These are phyloP conservation scores for Saccharomycopsis hybrid DNA, from an alignment of 1,139 yeast genomes.

Conservation along the genomic window DNA sequence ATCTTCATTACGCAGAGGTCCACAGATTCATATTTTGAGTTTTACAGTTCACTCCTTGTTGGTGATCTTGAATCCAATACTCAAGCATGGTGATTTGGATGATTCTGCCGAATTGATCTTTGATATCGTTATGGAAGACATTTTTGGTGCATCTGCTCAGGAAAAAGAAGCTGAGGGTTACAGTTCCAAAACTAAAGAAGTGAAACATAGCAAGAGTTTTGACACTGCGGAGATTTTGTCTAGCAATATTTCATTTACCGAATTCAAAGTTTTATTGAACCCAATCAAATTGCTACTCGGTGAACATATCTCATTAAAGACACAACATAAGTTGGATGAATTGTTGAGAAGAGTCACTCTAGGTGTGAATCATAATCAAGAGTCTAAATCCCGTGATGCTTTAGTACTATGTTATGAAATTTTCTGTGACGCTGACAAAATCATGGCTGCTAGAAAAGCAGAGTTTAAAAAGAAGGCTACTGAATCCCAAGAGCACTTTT, in stretches of 20 bases:
- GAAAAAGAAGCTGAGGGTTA: conserved; percentile 96
- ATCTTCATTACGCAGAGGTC: conserved; percentile 77
- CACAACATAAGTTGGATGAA: conserved; percentile 75
- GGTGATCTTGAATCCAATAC: conserved; percentile 40
- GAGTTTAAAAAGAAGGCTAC: conserved; percentile 27
- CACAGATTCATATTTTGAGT: conserved; percentile 90
- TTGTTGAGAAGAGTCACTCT: conserved; percentile 65
- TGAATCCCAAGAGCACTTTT: conserved; percentile 52
- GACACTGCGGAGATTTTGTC: conserved; percentile 82
- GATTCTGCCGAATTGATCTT: conserved; percentile 57
- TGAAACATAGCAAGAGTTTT: conserved; percentile 79
- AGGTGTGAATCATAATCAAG: conserved; percentile 67
- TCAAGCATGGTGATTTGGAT: conserved; percentile 71
- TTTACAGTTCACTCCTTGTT: conserved; percentile 75
- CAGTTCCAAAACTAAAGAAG: conserved; percentile 81
- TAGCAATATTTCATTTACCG: conserved; percentile 51
- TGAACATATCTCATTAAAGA: conserved; percentile 60
- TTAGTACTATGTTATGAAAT: conserved; percentile 72
- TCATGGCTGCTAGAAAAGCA: conserved; percentile 6
- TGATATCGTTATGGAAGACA: conserved; percentile 82
- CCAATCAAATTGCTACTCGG: conserved; percentile 64
- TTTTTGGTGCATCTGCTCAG: conserved; percentile 86
- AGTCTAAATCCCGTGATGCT: conserved; percentile 50
- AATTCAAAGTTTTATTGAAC: conserved; percentile 53
- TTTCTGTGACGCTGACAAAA: conserved; percentile 44